These are phyloP conservation scores for Umbelopsis vinacea DNA, from an alignment of 192 early-diverging fungal genomes.

Conservation along the genomic window DNA sequence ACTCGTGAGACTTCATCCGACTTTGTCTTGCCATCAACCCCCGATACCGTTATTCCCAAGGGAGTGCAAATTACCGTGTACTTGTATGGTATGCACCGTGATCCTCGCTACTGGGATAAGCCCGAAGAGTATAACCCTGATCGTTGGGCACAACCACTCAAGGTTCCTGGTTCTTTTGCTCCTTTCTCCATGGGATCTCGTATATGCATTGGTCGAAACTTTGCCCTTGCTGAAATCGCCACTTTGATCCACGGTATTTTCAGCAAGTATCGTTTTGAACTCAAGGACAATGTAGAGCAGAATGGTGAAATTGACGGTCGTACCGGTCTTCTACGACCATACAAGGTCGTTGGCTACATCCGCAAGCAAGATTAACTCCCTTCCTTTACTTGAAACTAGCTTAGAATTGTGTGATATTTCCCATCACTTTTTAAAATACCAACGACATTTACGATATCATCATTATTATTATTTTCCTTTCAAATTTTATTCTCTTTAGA, in stretches of 20 bases:
- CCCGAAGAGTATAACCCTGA: slow-evolving; percentile 21
- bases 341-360: slow-evolving; percentile 1
- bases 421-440: slow-evolving; percentile 1
- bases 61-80: slow-evolving; percentile 11
- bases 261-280: slow-evolving; percentile 17
- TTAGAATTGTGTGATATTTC: no score
- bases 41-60: slow-evolving; percentile 17
- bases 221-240: slow-evolving; percentile 3
- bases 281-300: slow-evolving; percentile 7
- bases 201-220: slow-evolving; percentile 24
- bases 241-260: slow-evolving; percentile 14
- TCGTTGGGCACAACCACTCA: slow-evolving; percentile 1
- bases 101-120: slow-evolving; percentile 22
- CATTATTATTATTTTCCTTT: no score
- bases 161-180: slow-evolving; percentile 5
- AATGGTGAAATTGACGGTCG: slow-evolving; percentile 17
- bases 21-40: slow-evolving; percentile 2
- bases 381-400: no score
- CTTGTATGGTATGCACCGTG: slow-evolving; percentile 24
- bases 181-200: slow-evolving; percentile 15
- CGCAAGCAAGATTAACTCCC: not conserved
- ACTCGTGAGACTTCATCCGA: not conserved
- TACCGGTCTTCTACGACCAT: slow-evolving; percentile 8
- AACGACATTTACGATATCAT: no score
- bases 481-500: no score